phyloP scores from a whole-genome alignment of 129 eudicot species.

The Flaveria robusta region DNA sequence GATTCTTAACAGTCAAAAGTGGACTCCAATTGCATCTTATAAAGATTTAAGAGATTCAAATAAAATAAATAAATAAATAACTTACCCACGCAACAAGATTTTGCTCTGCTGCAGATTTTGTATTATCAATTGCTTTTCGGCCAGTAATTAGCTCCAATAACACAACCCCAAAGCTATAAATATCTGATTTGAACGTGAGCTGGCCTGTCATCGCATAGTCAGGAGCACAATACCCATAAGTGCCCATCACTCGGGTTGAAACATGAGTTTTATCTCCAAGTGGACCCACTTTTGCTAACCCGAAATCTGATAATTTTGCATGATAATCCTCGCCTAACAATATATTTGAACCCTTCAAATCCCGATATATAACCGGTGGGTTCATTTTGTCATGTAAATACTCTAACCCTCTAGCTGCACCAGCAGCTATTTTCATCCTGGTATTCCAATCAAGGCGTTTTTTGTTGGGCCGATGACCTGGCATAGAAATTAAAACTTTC shows the following conservation, averaged over 20 bases:
- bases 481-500: conserved; percentile 19
- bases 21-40: too few species aligned
- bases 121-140: conserved; percentile 71
- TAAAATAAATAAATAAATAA: background rate
- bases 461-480: conserved; percentile 47
- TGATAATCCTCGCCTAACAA: conserved; percentile 83
- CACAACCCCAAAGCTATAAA: conserved; percentile 89
- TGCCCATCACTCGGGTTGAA: conserved; percentile 97
- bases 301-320: conserved; percentile 93
- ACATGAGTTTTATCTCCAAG: conserved; percentile 91
- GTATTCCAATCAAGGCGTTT: conserved; percentile 78
- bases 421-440: conserved; percentile 95
- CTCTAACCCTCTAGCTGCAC: conserved; percentile 91
- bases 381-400: conserved; percentile 89
- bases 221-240: conserved; percentile 97
- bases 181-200: conserved; percentile 90
- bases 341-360: conserved; percentile 86
- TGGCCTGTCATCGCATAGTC: conserved; percentile 99
- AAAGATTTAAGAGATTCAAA: background rate
- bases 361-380: conserved; percentile 93
- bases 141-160: conserved; percentile 89
- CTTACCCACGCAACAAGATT: conserved; percentile 88
- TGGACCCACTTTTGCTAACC: conserved; percentile 92
- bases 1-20: too few species aligned
- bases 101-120: conserved; percentile 53